Conservation (phyloP, 441 rosid genomes). For the Populus hybrid region DNA sequence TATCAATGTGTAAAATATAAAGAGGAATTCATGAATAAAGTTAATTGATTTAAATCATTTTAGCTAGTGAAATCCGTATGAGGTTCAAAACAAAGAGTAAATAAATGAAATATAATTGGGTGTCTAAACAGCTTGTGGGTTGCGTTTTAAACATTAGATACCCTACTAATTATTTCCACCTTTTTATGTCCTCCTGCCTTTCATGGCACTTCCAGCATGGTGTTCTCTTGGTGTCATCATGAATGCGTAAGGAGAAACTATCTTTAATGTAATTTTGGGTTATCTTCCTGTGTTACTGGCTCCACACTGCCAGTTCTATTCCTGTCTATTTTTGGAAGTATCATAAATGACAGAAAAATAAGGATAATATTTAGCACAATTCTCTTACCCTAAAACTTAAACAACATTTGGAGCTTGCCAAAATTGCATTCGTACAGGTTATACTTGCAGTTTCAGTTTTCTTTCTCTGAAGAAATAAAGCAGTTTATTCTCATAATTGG, state of each 20-base stretch:
- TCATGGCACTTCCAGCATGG: background rate
- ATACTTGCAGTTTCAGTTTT: background rate
- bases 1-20: background rate
- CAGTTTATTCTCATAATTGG: slow-evolving; percentile 1
- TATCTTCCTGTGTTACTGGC: background rate
- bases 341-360: background rate
- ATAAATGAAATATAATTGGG: background rate
- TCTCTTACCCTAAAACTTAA: background rate
- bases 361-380: background rate
- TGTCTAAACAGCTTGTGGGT: background rate
- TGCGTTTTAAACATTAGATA: background rate
- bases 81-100: background rate
- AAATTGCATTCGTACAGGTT: background rate
- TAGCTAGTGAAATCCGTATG: background rate
- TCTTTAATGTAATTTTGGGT: background rate
- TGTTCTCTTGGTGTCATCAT: background rate
- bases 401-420: background rate
- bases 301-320: background rate
- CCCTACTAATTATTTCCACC: background rate
- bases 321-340: background rate
- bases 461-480: background rate
- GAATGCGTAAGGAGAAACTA: background rate
- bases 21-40: background rate
- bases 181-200: background rate
- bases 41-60: background rate